phyloP scores from a whole-genome alignment of 306 rosid species.

The Oxytropis ochrocephala region DNA sequence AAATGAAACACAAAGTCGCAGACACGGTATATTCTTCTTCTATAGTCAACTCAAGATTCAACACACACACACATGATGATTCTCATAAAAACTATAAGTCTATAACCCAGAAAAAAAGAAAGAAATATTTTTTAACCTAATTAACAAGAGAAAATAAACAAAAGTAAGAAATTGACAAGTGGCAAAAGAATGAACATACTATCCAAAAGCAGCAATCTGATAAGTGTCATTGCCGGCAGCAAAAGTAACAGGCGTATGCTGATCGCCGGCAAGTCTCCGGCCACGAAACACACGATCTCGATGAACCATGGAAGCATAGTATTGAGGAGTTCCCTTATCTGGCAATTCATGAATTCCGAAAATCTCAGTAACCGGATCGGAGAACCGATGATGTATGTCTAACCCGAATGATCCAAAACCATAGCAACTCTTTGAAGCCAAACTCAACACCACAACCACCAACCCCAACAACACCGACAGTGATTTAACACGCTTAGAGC shows the following conservation, averaged over 20 bases:
- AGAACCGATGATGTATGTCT: slow-evolving; percentile 56
- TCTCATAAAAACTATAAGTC: neutral
- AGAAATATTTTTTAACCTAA: neutral
- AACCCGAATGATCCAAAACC: slow-evolving; percentile 43
- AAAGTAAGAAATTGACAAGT: neutral
- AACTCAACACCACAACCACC: neutral
- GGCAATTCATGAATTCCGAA: slow-evolving; percentile 42
- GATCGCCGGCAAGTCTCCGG: slow-evolving; percentile 45
- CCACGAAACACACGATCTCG: slow-evolving; percentile 51
- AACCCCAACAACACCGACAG: neutral
- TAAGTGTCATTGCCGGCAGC: slow-evolving; percentile 50
- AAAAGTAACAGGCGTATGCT: slow-evolving; percentile 39
- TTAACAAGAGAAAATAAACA: neutral
- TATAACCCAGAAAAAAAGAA: neutral
- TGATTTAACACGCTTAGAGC: neutral
- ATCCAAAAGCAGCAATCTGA: slow-evolving; percentile 33
- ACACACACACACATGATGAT: neutral
- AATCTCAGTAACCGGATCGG: slow-evolving; percentile 54
- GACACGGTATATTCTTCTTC: slow-evolving; percentile 6
- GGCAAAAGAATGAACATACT: slow-evolving; percentile 32
- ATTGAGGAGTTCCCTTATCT: slow-evolving; percentile 46
- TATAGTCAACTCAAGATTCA: neutral
- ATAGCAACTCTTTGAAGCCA: slow-evolving; percentile 18
- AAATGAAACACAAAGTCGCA: neutral
- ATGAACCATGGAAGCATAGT: slow-evolving; percentile 58